Percentiles rank a stretch among this genome's conserved stretches.
These are phyloP conservation scores for Escovopsis sp. DNA, from an alignment of 2,329 filamentous ascomycete genomes.

Conservation along the genomic window DNA sequence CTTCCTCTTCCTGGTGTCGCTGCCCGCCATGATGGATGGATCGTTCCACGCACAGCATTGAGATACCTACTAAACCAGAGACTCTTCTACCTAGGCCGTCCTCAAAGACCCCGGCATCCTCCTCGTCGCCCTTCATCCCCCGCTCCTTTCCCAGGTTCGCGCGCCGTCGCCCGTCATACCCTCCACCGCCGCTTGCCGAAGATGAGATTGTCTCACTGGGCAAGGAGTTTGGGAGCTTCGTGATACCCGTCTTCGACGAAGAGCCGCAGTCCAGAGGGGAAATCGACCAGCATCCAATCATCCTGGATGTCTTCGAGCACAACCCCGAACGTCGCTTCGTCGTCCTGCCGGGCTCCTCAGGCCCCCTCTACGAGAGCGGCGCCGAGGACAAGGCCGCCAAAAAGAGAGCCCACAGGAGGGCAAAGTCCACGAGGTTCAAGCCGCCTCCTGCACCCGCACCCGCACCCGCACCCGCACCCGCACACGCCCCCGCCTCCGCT, in stretches of 20 bases:
- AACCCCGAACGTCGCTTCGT: constrained; percentile 54
- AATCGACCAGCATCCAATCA: constrained; percentile 52
- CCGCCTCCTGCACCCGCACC: background rate
- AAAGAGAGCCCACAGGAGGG: constrained; percentile 9
- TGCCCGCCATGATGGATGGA: background rate
- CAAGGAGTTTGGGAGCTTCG: constrained; percentile 37
- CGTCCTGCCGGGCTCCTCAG: constrained; percentile 28
- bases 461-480: background rate
- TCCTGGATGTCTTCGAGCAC: constrained; percentile 46
- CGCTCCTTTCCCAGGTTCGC: constrained; percentile 4
- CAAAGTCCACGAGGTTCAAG: constrained; percentile 1
- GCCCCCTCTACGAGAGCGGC: constrained; percentile 3
- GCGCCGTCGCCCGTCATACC: constrained; percentile 22
- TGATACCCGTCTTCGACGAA: constrained; percentile 26
- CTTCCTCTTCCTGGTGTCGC: background rate
- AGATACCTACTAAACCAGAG: no score
- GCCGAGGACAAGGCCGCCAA: constrained; percentile 13
- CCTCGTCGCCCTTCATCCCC: constrained; percentile 1
- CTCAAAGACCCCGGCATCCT: constrained; percentile 5
- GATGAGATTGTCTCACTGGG: constrained; percentile 50
- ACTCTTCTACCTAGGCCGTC: constrained; percentile 9
- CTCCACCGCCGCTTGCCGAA: constrained; percentile 53
- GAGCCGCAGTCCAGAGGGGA: constrained; percentile 47
- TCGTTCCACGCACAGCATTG: background rate
- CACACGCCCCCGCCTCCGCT: no score